Conservation (phyloP, 306 rosid species). For the Quercus mongolica region DNA sequence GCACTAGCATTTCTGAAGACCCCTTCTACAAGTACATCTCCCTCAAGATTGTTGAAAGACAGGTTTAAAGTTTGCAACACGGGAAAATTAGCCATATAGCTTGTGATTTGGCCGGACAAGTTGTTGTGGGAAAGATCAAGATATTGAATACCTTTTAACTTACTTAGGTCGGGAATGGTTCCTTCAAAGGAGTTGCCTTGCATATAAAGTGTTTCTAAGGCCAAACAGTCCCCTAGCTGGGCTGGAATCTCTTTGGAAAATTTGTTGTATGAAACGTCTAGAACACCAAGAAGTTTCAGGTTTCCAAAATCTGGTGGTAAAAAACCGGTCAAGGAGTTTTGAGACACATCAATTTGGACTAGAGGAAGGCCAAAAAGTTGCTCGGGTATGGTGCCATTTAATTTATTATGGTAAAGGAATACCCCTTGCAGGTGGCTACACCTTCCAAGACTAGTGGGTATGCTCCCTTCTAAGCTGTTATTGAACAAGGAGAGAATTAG, state of each 20-base stretch:
- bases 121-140: not conserved
- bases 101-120: not conserved
- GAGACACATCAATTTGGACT: fast-evolving
- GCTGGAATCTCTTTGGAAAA: no score
- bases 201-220: no score
- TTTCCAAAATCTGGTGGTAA: no score
- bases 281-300: no score
- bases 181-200: not conserved
- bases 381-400: not conserved
- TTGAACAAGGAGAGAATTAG: fast-evolving
- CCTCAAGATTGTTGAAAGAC: not conserved
- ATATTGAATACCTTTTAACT: not conserved
- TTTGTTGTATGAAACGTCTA: no score
- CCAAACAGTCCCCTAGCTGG: not conserved
- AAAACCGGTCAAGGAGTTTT: no score
- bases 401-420: not conserved
- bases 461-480: not conserved
- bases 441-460: not conserved
- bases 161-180: not conserved
- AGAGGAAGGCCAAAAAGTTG: no score
- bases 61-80: not conserved
- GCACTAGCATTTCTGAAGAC: not conserved
- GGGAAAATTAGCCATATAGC: not conserved
- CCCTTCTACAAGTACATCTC: not conserved
- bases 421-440: not conserved